A percentile compares a stretch with the other conserved stretches of the same genome.
Evolutionary conservation across 1,284 basidiomycete species (phyloP).

Genomic region (Ustilago loliicola): DNA sequence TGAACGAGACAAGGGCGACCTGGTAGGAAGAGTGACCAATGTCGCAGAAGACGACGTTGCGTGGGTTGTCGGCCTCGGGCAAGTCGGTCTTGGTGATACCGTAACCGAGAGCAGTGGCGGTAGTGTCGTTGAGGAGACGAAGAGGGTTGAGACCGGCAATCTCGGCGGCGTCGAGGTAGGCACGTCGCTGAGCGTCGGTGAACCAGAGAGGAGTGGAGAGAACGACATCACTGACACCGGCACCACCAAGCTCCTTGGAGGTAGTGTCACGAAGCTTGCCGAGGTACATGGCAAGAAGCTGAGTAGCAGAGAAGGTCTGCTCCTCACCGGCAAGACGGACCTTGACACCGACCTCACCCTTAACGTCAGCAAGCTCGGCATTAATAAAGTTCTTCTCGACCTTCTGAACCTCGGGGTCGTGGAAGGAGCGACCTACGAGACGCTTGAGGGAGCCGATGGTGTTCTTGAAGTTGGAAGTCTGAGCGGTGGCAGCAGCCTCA

Average conservation of each 20-base stretch:
- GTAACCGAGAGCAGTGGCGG: constrained; percentile 68
- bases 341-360: constrained; percentile 70
- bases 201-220: constrained; percentile 69
- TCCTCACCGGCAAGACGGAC: constrained; percentile 66
- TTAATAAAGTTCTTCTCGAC: constrained; percentile 69
- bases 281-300: constrained; percentile 70
- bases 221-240: constrained; percentile 68
- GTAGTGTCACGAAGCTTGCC: constrained; percentile 69
- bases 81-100: constrained; percentile 70
- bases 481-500: constrained; percentile 68
- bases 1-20: constrained; percentile 69
- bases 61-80: constrained; percentile 67
- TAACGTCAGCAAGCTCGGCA: constrained; percentile 68
- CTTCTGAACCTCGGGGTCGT: constrained; percentile 66
- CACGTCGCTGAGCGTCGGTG: constrained; percentile 68
- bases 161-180: constrained; percentile 68
- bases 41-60: constrained; percentile 69
- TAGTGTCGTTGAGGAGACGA: constrained; percentile 69
- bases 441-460: constrained; percentile 70
- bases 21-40: constrained; percentile 70
- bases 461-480: constrained; percentile 71
- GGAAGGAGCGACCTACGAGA: constrained; percentile 64
- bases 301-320: constrained; percentile 68
- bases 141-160: constrained; percentile 69
- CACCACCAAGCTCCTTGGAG: constrained; percentile 64